phyloP scores from a whole-genome alignment of 202 grass and related monocot species.

The Saccharum hybrid region DNA sequence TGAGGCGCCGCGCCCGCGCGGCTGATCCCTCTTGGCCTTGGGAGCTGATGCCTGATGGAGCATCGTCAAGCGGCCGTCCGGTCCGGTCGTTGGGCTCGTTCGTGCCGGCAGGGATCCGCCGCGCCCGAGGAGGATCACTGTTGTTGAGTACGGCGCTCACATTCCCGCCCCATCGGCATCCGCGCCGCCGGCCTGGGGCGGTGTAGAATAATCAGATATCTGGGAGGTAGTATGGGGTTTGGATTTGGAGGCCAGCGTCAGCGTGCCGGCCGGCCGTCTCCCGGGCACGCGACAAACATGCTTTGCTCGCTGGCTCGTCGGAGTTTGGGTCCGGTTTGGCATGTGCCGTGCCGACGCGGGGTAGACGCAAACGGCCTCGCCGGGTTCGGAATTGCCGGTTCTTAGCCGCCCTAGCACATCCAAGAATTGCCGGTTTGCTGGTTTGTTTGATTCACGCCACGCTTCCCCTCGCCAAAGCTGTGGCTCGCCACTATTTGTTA shows the following conservation, averaged over 20 bases:
- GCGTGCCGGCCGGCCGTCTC: background rate
- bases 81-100: too few relatives aligned
- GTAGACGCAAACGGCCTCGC: background rate
- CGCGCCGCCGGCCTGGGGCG: background rate
- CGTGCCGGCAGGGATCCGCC: conserved; percentile 18
- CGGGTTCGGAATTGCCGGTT: background rate
- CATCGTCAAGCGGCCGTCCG: too few relatives aligned
- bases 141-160: conserved; percentile 2
- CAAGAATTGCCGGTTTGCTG: too few relatives aligned
- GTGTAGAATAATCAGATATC: conserved; percentile 1
- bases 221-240: background rate
- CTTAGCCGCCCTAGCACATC: background rate
- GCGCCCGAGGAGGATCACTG: conserved; percentile 27
- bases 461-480: too few relatives aligned
- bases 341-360: too few relatives aligned
- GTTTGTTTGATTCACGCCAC: too few relatives aligned
- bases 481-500: too few relatives aligned
- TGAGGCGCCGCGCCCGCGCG: background rate
- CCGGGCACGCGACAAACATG: background rate
- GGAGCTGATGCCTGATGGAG: too few relatives aligned
- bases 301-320: conserved; percentile 4
- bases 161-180: background rate
- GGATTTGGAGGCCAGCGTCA: background rate
- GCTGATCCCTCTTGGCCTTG: too few relatives aligned
- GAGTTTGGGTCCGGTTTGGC: background rate